A percentile compares a stretch with the other conserved stretches of the same genome.
Conservation (phyloP, 192 early-diverging fungal species). For the Dissophora globulifera region DNA sequence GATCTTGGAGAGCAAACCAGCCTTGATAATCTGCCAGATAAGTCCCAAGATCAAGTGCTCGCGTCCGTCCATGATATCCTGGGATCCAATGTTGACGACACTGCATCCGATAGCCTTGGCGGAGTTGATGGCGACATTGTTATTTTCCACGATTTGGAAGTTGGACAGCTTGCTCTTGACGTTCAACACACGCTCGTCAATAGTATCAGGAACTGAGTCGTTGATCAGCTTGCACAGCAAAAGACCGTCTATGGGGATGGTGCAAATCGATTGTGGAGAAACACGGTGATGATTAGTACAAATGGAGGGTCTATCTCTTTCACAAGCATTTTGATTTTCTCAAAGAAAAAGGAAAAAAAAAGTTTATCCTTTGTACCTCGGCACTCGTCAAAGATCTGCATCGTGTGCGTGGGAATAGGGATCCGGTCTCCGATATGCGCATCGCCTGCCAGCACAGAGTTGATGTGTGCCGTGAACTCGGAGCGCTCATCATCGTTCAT, state of each 20-base stretch:
- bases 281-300: too few species aligned
- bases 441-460: conserved; percentile 85
- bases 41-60: conserved; percentile 97
- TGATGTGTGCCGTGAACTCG: conserved; percentile 96
- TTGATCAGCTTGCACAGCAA: conserved; percentile 98
- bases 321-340: too few species aligned
- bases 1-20: conserved; percentile 94
- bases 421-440: conserved; percentile 84
- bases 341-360: too few species aligned
- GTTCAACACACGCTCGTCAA: conserved; percentile 99
- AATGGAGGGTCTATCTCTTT: too few species aligned
- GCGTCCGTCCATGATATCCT: conserved; percentile 95
- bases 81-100: conserved; percentile 98
- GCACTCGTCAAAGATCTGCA: conserved; percentile 97
- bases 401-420: conserved; percentile 92
- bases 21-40: conserved; percentile 99
- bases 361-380: conserved; percentile 66
- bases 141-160: conserved; percentile 99
- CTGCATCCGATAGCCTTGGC: conserved; percentile 99
- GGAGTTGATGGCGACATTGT: conserved; percentile 99
- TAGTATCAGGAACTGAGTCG: conserved; percentile 94
- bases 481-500: conserved; percentile 99
- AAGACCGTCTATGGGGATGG: conserved; percentile 76
- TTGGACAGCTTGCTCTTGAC: conserved; percentile 83
- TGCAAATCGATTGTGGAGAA: too few species aligned